Evolutionary conservation across 495 filamentous ascomycete species (phyloP).

Genomic region (Podospora conica): DNA sequence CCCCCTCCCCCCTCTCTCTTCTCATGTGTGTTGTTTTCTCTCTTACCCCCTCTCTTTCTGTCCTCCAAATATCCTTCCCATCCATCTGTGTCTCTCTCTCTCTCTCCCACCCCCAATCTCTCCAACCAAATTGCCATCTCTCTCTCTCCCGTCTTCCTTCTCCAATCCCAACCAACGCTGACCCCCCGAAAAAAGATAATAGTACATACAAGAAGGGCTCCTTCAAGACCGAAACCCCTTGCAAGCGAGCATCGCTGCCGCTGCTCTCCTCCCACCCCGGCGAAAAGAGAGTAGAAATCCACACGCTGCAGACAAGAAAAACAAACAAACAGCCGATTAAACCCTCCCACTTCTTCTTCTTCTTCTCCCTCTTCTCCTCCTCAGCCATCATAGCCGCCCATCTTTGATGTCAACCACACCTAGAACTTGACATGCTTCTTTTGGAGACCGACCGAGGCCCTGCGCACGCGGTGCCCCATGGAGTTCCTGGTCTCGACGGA

Average conservation of each 20-base stretch:
- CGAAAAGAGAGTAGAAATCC: neutral
- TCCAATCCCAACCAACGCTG: neutral
- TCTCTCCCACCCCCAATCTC: neutral
- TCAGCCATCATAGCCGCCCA: neutral
- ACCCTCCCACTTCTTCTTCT: neutral
- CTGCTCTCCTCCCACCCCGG: neutral
- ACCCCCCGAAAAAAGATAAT: neutral
- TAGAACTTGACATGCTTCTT: no score
- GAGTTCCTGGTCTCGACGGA: neutral
- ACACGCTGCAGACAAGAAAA: neutral
- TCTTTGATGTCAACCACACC: neutral
- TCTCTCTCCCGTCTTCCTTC: neutral
- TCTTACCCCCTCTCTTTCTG: neutral
- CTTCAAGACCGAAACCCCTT: neutral
- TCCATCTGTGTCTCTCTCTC: neutral
- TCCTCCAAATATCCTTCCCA: neutral
- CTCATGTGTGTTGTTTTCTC: neutral
- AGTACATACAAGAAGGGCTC: neutral
- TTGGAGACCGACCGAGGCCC: no score
- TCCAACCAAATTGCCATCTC: neutral
- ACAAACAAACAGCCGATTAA: slow-evolving; percentile 3
- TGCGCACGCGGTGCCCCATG: neutral
- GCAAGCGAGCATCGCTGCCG: neutral
- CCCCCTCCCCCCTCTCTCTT: neutral
- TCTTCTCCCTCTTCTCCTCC: neutral